Evolutionary conservation across 192 early-diverging fungal species (phyloP), one percentile per base, ranked within the genome.

Genomic region (Podila minutissima): DNA sequence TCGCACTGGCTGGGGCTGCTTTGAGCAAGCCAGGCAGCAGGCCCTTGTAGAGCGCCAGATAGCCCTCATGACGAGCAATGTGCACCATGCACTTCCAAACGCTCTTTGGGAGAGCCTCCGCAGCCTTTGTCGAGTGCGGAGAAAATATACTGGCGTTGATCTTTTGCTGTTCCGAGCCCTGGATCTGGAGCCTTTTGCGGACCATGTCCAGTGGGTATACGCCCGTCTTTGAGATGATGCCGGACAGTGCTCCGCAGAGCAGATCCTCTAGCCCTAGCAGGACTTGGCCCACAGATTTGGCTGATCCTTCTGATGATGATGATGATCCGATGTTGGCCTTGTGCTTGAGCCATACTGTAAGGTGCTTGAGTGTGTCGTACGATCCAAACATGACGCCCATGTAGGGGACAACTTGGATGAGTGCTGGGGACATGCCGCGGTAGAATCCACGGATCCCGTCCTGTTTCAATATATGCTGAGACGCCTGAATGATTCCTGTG

Each of bases 131-230:
- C n/a, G 41, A 24, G 28, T 29, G 9, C 7, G 69, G 49, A 2
- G 55, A 46, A 31, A 71, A 61, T 24, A 63, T 24, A 3, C 59
- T 68, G 13, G 57, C 5, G 41, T 65, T 72, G 41, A 13, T 32
- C 22, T 74, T 65, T 82, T 81, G 77, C 77, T 86, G 69, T 20
- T 71, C 69, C 13, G 83, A 81, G 17, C 81, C 76, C 59, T 83
- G 79, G 5, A 86, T 66, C 85, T 95, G 94, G 59, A 95, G 65
- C 37, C 92, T 86, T 62, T 93, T 93, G 22, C 93, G 86, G 8
- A 97, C 92, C 46, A 96, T 88, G 78, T 99, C 97, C 64, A 99
- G 85, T 6, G 97, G 97, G 87, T 97, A 97, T 8, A 98, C 92
- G 7, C 84, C 91, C 0, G 93, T 90, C 74, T 99, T 99, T 37